Evolutionary conservation across 2,329 filamentous ascomycete genomes (phyloP).

Genomic region (Monilinia laxa): DNA sequence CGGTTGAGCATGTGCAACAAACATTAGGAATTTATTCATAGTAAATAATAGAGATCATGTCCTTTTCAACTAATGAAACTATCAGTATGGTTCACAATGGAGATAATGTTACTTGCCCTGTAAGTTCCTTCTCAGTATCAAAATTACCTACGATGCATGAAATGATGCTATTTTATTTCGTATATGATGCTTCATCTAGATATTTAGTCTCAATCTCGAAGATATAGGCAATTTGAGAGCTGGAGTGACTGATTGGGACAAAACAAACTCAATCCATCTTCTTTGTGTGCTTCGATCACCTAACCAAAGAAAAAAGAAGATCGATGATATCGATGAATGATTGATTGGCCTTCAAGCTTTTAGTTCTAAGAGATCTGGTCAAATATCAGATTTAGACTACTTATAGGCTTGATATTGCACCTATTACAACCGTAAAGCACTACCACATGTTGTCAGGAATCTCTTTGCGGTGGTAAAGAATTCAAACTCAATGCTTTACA

Average conservation of each 20-base stretch:
- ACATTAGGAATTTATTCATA: too few species aligned
- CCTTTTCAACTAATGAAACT: too few species aligned
- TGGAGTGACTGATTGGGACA: background rate
- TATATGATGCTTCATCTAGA: background rate
- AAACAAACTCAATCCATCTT: background rate
- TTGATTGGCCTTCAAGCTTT: background rate
- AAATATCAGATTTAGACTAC: too few species aligned
- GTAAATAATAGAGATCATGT: too few species aligned
- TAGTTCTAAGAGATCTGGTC: background rate
- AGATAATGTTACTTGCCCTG: background rate
- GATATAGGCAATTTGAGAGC: too few species aligned
- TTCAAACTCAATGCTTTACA: too few species aligned
- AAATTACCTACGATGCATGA: background rate
- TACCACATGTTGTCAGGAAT: too few species aligned
- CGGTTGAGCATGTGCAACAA: too few species aligned
- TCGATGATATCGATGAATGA: background rate
- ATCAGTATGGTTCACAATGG: background rate
- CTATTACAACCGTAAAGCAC: too few species aligned
- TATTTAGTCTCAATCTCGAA: background rate
- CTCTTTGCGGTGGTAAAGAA: too few species aligned
- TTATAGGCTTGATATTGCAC: too few species aligned
- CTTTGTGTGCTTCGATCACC: background rate
- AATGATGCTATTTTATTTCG: background rate
- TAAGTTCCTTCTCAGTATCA: background rate
- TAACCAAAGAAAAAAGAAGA: background rate